Evolutionary conservation across 75 land plant species (phyloP).

Genomic region (Cryptomeria japonica): DNA sequence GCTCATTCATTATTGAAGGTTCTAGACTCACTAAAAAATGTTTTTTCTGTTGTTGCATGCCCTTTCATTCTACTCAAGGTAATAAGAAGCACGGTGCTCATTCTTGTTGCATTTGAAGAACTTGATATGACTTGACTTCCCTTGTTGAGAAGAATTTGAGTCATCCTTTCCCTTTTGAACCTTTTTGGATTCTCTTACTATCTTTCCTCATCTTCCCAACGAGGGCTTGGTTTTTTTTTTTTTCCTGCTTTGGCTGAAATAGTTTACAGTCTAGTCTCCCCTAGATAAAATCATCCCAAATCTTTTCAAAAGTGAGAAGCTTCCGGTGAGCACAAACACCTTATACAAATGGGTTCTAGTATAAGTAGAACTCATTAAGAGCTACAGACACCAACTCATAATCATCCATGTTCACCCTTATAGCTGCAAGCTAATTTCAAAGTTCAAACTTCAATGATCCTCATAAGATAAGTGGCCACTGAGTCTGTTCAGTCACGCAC

Average conservation of each 20-base stretch:
- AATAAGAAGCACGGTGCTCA: too few species aligned
- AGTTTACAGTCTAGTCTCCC: background rate
- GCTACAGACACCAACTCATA: background rate
- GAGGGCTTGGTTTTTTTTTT: background rate
- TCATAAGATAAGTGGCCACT: too few species aligned
- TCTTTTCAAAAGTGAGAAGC: background rate
- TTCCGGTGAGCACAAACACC: background rate
- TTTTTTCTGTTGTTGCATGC: background rate
- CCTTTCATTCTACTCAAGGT: background rate
- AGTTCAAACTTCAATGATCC: background rate
- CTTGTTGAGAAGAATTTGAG: background rate
- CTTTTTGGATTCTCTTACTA: background rate
- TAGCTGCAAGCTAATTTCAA: background rate
- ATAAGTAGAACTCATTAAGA: background rate
- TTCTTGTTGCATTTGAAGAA: background rate
- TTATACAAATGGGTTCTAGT: background rate
- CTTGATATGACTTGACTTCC: background rate
- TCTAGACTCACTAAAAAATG: background rate
- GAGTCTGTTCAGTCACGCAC: too few species aligned
- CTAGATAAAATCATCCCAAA: background rate
- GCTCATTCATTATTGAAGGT: background rate
- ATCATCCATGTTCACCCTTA: background rate
- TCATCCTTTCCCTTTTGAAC: background rate
- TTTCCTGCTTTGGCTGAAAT: background rate
- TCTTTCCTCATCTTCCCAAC: background rate